Evolutionary conservation across 768 basidiomycete genomes (phyloP).

Genomic region (Lactarius hengduanensis): DNA sequence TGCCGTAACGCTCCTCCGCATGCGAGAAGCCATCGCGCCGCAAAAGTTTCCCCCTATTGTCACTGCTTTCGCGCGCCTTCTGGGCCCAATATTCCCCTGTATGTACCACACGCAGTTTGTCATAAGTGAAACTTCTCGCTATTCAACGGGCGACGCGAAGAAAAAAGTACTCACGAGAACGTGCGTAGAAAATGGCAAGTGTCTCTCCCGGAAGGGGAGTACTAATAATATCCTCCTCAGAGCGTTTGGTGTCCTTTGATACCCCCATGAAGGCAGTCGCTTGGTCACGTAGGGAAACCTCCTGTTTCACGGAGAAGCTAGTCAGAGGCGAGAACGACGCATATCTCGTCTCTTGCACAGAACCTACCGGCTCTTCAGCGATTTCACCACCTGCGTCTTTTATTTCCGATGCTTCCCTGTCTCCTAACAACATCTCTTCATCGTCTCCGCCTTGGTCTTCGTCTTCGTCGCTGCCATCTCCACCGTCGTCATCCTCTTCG

Average conservation of each 20-base stretch:
- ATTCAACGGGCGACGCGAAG: not conserved
- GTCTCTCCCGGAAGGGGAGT: slow-evolving; percentile 87
- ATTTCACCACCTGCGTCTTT: slow-evolving; percentile 32
- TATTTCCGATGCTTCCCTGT: slow-evolving; percentile 32
- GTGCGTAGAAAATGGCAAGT: slow-evolving; percentile 77
- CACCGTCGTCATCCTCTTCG: slow-evolving; percentile 57
- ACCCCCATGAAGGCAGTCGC: slow-evolving; percentile 63
- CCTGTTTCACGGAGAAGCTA: slow-evolving; percentile 23
- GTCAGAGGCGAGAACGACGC: not conserved
- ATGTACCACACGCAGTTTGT: not conserved
- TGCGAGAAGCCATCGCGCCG: slow-evolving; percentile 75
- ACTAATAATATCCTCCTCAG: slow-evolving; percentile 68
- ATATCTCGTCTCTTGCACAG: slow-evolving; percentile 11
- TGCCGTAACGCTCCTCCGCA: slow-evolving; percentile 72
- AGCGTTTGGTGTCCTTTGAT: slow-evolving; percentile 53
- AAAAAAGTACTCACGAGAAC: slow-evolving; percentile 55
- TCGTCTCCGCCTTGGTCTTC: slow-evolving; percentile 38
- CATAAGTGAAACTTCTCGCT: slow-evolving; percentile 1
- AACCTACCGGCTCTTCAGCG: slow-evolving; percentile 28
- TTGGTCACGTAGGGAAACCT: slow-evolving; percentile 41
- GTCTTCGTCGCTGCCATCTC: slow-evolving; percentile 50
- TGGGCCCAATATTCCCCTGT: slow-evolving; percentile 81
- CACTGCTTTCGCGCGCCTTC: slow-evolving; percentile 58
- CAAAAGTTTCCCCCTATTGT: slow-evolving; percentile 73
- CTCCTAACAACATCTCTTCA: slow-evolving; percentile 34